These are phyloP conservation scores for Leccinum disarticulatum DNA, from an alignment of 768 basidiomycete species.

Conservation along the genomic window DNA sequence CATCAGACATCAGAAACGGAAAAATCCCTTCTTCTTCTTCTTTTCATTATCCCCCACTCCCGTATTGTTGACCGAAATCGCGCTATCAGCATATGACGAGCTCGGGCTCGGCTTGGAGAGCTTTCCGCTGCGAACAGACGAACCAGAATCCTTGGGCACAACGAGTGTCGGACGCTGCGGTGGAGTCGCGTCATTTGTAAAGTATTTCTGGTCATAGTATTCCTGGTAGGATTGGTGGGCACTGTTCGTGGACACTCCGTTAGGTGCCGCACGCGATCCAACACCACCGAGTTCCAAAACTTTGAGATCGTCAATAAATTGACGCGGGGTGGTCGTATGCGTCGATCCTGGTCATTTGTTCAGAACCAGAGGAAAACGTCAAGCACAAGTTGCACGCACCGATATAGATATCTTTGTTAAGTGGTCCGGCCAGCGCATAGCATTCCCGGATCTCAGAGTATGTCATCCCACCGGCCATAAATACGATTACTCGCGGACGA, in stretches of 20 bases:
- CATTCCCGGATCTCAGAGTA: slow-evolving; percentile 92
- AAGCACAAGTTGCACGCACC: slow-evolving; percentile 58
- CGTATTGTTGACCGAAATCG: slow-evolving; percentile 43
- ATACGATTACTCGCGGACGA: slow-evolving; percentile 80
- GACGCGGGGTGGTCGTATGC: slow-evolving; percentile 77
- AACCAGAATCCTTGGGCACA: slow-evolving; percentile 28
- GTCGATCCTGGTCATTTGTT: slow-evolving; percentile 69
- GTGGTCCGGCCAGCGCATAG: slow-evolving; percentile 69
- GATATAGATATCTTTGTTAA: slow-evolving; percentile 89
- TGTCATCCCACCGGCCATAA: slow-evolving; percentile 93
- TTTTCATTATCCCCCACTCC: slow-evolving; percentile 50
- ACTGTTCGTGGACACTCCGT: slow-evolving; percentile 57
- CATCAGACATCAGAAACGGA: slow-evolving; percentile 50
- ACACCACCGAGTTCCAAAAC: slow-evolving; percentile 85
- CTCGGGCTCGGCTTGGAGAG: slow-evolving; percentile 40
- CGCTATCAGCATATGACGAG: slow-evolving; percentile 54
- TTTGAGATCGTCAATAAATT: slow-evolving; percentile 85
- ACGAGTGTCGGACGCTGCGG: slow-evolving; percentile 26
- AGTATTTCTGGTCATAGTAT: slow-evolving; percentile 80
- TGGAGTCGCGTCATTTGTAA: slow-evolving; percentile 37
- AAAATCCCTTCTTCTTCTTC: slow-evolving; percentile 75
- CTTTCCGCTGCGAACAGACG: slow-evolving; percentile 20
- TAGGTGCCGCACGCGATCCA: slow-evolving; percentile 71
- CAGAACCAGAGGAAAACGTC: slow-evolving; percentile 29
- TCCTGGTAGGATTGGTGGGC: slow-evolving; percentile 62